Evolutionary conservation across 306 rosid genomes (phyloP).

Genomic region (Corylus avellana): DNA sequence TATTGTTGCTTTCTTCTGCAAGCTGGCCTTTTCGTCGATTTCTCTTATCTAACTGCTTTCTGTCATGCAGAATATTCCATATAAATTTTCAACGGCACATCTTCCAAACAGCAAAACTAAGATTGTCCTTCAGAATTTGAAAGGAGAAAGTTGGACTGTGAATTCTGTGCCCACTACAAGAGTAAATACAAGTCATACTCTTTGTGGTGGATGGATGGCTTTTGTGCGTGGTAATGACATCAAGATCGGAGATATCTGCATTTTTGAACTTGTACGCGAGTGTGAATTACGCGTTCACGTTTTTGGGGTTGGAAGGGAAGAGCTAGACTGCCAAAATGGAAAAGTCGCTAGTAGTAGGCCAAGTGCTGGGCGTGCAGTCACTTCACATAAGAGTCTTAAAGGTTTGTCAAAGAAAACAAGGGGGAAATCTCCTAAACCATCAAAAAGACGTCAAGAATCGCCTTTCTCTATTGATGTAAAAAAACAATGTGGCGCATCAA

Average conservation of each 20-base stretch:
- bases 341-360: constrained; percentile 40
- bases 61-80: constrained; percentile 78
- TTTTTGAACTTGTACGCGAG: constrained; percentile 78
- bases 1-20: neutral
- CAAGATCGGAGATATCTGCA: constrained; percentile 79
- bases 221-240: constrained; percentile 84
- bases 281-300: constrained; percentile 78
- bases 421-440: constrained; percentile 45
- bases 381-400: constrained; percentile 43
- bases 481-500: constrained; percentile 60
- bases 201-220: constrained; percentile 99
- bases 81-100: constrained; percentile 80
- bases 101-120: constrained; percentile 84
- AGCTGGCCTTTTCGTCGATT: neutral
- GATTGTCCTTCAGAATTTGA: constrained; percentile 76
- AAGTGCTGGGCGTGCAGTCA: constrained; percentile 43
- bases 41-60: constrained; percentile 24
- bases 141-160: constrained; percentile 89
- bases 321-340: constrained; percentile 54
- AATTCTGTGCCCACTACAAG: constrained; percentile 89
- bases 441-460: constrained; percentile 51
- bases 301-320: constrained; percentile 57
- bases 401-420: constrained; percentile 49
- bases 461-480: constrained; percentile 50
- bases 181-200: constrained; percentile 88